Evolutionary conservation across 768 basidiomycete species (phyloP).

Genomic region (Suillus discolor): DNA sequence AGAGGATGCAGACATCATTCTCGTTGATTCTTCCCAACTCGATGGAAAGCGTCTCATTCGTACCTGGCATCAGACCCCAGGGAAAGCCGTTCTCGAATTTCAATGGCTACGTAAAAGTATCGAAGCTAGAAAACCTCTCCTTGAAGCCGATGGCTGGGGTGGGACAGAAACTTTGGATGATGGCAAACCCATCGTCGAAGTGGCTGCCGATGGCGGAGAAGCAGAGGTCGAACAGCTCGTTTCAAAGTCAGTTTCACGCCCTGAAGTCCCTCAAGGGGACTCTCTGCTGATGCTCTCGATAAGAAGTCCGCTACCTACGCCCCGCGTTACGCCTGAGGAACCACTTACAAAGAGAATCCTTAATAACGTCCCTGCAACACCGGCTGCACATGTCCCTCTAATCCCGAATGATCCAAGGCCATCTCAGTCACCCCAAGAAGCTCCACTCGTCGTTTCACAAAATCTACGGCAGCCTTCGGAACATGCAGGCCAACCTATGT

Average conservation of each 20-base stretch:
- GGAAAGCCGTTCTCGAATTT: constrained; percentile 53
- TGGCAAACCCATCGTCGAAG: constrained; percentile 31
- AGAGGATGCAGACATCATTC: constrained; percentile 54
- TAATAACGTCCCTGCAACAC: constrained; percentile 8
- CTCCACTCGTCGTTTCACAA: constrained; percentile 5
- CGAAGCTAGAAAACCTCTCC: constrained; percentile 44
- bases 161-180: constrained; percentile 38
- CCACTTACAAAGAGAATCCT: constrained; percentile 17
- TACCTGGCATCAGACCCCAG: constrained; percentile 54
- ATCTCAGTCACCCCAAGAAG: neutral
- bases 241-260: constrained; percentile 45
- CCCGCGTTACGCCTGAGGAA: constrained; percentile 55
- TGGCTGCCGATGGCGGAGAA: constrained; percentile 39
- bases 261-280: constrained; percentile 13
- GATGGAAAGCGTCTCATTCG: constrained; percentile 59
- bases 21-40: constrained; percentile 56
- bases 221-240: constrained; percentile 40
- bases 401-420: constrained; percentile 3
- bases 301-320: constrained; percentile 67
- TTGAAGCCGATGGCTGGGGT: constrained; percentile 56
- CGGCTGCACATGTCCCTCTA: neutral
- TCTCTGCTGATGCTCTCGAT: constrained; percentile 22
- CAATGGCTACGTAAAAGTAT: constrained; percentile 55
- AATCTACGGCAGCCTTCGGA: constrained; percentile 6
- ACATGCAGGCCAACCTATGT: neutral